Base-by-base conservation (phyloP, 202 grass and related monocot species). In the Schoenoplectus tabernaemontani region DNA sequence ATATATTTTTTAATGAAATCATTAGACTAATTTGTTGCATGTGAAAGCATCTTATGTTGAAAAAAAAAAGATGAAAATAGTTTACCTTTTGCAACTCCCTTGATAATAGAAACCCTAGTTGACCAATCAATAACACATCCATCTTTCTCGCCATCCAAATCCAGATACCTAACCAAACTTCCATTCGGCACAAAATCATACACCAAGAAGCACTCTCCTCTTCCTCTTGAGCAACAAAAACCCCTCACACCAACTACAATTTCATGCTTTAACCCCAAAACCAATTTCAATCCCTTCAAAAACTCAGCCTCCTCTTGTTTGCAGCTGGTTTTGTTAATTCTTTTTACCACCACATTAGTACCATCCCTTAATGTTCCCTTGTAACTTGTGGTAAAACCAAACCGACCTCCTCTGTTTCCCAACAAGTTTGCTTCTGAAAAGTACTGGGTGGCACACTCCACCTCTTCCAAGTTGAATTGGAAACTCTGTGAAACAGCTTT, bases 371-470 rank as follows among this genome's bases (percentile, higher is more conserved):
- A 56, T 17, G 84, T 85, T 39, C 95, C 91, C 70, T 86, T 86
- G 60, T 91, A 95, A 48, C 86, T 90, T 77, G 86, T 79, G 0
- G 76, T 77, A 47, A 82, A 78, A 19, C 77, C 72, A 22, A 82
- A 79, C 17, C 65, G 67, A 34, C 47, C 26, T 60, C 62, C 64
- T 72, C 91, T 89, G 57, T 85, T 81, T 13, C 83, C 86, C 43
- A 94, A 83, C 32, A 95, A 79, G 77, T 92, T 98, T 7, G 87
- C 83, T 82, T 94, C 89, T 13, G 89, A 98, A 82, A 98, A 98
- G 86, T 92, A 95, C 71, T 92, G 89, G 37, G 95, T 98, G 1
- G 95, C 95, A 13, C 84, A 98, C 83, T 98, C 91, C 36, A 98
- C 83, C 44, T 98, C 95, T 84, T 98, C 91, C 61, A 92, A 82